Conservation (phyloP, 2,329 filamentous ascomycete genomes). For the Trichophyton simii region DNA sequence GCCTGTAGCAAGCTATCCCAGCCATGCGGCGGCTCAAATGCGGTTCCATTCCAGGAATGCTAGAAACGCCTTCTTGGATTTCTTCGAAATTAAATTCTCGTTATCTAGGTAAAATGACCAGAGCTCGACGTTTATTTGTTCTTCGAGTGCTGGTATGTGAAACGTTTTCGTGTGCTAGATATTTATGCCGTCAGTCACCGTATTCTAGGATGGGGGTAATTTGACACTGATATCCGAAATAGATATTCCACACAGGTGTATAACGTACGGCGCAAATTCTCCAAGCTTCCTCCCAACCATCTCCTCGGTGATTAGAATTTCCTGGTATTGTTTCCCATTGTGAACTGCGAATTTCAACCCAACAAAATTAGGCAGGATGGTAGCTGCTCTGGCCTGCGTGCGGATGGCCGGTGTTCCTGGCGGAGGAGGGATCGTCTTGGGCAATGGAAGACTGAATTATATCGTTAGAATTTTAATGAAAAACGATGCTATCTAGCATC, state of each 20-base stretch:
- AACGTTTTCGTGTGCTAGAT: constrained; percentile 52
- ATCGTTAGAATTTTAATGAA: not conserved
- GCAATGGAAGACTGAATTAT: constrained; percentile 27
- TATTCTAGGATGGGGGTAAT: not conserved
- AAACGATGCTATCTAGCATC: not conserved
- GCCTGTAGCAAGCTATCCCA: not conserved
- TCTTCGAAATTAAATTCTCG: not conserved
- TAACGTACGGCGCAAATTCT: constrained; percentile 73
- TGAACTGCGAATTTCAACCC: constrained; percentile 81
- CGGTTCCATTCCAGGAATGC: not conserved
- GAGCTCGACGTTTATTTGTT: constrained; percentile 29
- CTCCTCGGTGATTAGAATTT: constrained; percentile 76
- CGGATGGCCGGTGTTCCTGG: constrained; percentile 59
- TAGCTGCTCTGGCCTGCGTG: constrained; percentile 77
- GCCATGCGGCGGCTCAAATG: not conserved
- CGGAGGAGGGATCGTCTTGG: constrained; percentile 38
- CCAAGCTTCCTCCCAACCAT: constrained; percentile 95
- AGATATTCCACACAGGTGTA: not conserved
- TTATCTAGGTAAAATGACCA: not conserved
- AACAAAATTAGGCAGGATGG: constrained; percentile 85
- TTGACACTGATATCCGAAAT: not conserved
- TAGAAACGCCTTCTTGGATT: not conserved
- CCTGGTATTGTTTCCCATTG: constrained; percentile 78
- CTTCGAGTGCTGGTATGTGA: constrained; percentile 58
- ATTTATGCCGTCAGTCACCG: not conserved